These are phyloP conservation scores for Rutstroemia sp. DNA, from an alignment of 2,329 filamentous ascomycete species.

Conservation along the genomic window DNA sequence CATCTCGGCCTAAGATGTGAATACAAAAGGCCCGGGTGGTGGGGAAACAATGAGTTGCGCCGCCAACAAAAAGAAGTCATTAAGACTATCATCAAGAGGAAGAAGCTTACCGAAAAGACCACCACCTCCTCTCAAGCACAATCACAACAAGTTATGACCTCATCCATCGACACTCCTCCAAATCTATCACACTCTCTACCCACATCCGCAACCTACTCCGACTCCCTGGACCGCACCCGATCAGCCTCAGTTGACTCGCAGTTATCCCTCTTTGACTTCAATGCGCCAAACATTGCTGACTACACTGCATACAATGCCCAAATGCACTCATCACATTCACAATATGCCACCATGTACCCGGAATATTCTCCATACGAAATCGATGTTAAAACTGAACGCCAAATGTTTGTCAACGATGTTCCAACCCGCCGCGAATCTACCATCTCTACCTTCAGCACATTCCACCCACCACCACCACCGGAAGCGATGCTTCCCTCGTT, in stretches of 20 bases:
- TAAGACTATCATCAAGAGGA: conserved; percentile 96
- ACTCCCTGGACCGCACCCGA: conserved; percentile 63
- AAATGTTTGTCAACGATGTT: conserved; percentile 89
- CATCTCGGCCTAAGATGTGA: conserved; percentile 77
- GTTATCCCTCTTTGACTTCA: conserved; percentile 67
- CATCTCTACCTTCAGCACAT: conserved; percentile 89
- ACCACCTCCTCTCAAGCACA: conserved; percentile 43
- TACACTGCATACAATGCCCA: conserved; percentile 56
- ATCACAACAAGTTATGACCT: conserved; percentile 39
- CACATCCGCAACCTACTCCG: conserved; percentile 73
- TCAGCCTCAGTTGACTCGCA: conserved; percentile 77
- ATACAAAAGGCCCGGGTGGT: conserved; percentile 96
- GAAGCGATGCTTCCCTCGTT: conserved; percentile 59
- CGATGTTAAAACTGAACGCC: conserved; percentile 90
- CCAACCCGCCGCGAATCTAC: conserved; percentile 80
- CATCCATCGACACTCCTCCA: conserved; percentile 58
- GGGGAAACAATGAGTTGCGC: conserved; percentile 85
- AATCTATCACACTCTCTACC: conserved; percentile 75
- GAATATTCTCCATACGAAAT: conserved; percentile 81
- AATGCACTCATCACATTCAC: conserved; percentile 46
- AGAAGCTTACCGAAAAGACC: conserved; percentile 86
- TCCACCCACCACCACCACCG: conserved; percentile 66
- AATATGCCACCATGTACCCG: conserved; percentile 37
- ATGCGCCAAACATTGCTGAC: conserved; percentile 45
- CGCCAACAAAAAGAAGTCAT: conserved; percentile 87